These are phyloP conservation scores for Acrodontium crateriforme DNA, from an alignment of 2,329 filamentous ascomycete species.

Conservation along the genomic window DNA sequence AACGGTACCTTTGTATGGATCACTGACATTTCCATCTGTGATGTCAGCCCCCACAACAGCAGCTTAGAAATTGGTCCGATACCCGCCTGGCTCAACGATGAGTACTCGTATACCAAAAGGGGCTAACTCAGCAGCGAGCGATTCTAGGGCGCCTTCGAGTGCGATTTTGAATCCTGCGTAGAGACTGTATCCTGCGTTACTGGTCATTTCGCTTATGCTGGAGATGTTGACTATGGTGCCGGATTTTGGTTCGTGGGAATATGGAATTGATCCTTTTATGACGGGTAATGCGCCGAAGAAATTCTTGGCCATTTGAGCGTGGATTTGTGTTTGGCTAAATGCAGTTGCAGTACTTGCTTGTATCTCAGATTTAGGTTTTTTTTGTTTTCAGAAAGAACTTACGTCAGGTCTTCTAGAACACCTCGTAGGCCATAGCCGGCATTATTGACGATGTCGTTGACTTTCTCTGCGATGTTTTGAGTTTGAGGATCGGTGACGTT, in stretches of 20 bases:
- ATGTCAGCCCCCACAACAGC: slow-evolving; percentile 9
- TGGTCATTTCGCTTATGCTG: slow-evolving; percentile 9
- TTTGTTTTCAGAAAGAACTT: no score
- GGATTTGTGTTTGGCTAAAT: slow-evolving; percentile 8
- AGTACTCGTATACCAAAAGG: slow-evolving; percentile 25
- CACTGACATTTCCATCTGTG: slow-evolving; percentile 6
- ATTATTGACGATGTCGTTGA: slow-evolving; percentile 7
- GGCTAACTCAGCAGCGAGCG: slow-evolving; percentile 24
- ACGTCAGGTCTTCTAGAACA: slow-evolving; percentile 8
- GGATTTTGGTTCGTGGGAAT: slow-evolving; percentile 5
- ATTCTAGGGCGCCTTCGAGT: slow-evolving; percentile 28
- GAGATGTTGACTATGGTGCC: slow-evolving; percentile 14
- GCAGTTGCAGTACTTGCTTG: no score
- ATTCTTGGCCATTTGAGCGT: slow-evolving; percentile 12
- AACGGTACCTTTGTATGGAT: slow-evolving; percentile 4
- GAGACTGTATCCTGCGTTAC: slow-evolving; percentile 7
- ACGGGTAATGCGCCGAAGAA: slow-evolving; percentile 11
- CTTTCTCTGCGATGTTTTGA: not conserved
- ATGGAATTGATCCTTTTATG: slow-evolving; percentile 9
- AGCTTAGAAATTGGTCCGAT: slow-evolving; percentile 27
- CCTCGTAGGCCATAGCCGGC: slow-evolving; percentile 7
- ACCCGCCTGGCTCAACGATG: slow-evolving; percentile 30
- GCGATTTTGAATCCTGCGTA: slow-evolving; percentile 24
- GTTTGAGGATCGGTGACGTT: slow-evolving; percentile 6
- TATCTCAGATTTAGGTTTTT: no score